Base-by-base conservation (phyloP, 495 filamentous ascomycete species). In the Aspergillus saccharolyticus region DNA sequence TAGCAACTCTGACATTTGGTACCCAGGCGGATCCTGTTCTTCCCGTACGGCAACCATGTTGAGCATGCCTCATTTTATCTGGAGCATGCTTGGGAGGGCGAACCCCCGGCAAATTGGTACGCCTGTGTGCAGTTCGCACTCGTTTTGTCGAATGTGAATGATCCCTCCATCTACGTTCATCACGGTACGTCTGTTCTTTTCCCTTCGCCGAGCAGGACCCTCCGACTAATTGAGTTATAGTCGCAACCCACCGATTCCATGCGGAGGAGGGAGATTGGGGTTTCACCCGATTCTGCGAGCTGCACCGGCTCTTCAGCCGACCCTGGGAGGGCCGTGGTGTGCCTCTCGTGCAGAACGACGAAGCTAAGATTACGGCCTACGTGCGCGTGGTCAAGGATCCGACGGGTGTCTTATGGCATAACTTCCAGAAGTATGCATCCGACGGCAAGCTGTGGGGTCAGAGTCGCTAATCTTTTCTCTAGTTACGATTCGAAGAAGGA, bases 321-420 rank as follows among this genome's bases (percentile, higher is more conserved):
- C 75, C 79, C 6, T 95, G 84, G 82, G 84, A 91, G 50, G 79
- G 83, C 33, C 78, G 74, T 60, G 80, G 78, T 9, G 80, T 86
- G 42, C 89, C 89, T n/a, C 80, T 99, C 58, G 85, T 96, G 14
- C 91, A 97, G 70, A 86, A 91, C 64, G 89, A 96, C 49, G 79
- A 82, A 25, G 90, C 87, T 49, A 93, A 89, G 62, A 78, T 97
- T 61, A 96, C 91, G 1, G 94, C 92, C 49, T 99, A 96, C 66
- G 89, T 99, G 49, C 83, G 93, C 46, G 83, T 96, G 48, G 86
- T 96, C 44, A 96, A 97, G 72, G 94, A 99, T 69, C 94, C 96
- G 28, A 99, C 94, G 3, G 94, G 94, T 52, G 94, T 99, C n/a
- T 72, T 99, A 58, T 99, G 94, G 94, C 94, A 99, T 72, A 97